phyloP scores from a whole-genome alignment of 371 early-diverging fungal genomes.

The Rhizopus delemar region DNA sequence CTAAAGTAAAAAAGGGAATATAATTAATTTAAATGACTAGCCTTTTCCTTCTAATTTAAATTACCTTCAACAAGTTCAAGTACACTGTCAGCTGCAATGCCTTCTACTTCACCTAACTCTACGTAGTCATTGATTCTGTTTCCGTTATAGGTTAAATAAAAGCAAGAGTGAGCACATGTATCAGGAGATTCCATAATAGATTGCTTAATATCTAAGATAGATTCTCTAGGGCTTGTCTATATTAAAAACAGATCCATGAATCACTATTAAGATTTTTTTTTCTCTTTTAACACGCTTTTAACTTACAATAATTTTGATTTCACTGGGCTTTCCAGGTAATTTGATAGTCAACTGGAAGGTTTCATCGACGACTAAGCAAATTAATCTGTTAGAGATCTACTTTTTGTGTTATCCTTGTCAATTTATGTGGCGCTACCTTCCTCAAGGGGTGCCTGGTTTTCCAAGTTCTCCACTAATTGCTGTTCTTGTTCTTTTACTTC shows the following conservation, averaged over 20 bases:
- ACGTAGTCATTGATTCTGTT: slow-evolving; percentile 69
- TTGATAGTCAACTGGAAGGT: slow-evolving; percentile 61
- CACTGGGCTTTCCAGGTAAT: slow-evolving; percentile 55
- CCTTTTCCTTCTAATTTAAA: background rate
- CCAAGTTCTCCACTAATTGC: background rate
- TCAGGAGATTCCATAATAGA: slow-evolving; percentile 85
- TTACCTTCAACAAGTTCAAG: slow-evolving; percentile 76
- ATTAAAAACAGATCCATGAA: background rate
- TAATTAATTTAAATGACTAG: background rate
- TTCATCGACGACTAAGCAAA: slow-evolving; percentile 46
- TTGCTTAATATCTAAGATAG: slow-evolving; percentile 86
- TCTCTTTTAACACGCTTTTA: background rate
- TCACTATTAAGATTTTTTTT: background rate
- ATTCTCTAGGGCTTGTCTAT: slow-evolving; percentile 72
- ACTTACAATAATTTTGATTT: slow-evolving; percentile 57
- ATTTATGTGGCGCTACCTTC: background rate
- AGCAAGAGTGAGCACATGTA: slow-evolving; percentile 87
- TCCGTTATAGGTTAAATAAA: slow-evolving; percentile 77
- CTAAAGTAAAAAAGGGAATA: slow-evolving; percentile 33
- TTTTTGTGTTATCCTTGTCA: background rate
- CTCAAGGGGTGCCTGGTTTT: slow-evolving; percentile 3
- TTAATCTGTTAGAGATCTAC: background rate
- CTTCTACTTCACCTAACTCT: slow-evolving; percentile 78
- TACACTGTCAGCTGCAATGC: slow-evolving; percentile 66
- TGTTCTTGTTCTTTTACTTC: background rate